A percentile compares a stretch with the other conserved stretches of the same genome.
Conservation (phyloP, 176 grass and related monocot species). For the Secale cereale region DNA sequence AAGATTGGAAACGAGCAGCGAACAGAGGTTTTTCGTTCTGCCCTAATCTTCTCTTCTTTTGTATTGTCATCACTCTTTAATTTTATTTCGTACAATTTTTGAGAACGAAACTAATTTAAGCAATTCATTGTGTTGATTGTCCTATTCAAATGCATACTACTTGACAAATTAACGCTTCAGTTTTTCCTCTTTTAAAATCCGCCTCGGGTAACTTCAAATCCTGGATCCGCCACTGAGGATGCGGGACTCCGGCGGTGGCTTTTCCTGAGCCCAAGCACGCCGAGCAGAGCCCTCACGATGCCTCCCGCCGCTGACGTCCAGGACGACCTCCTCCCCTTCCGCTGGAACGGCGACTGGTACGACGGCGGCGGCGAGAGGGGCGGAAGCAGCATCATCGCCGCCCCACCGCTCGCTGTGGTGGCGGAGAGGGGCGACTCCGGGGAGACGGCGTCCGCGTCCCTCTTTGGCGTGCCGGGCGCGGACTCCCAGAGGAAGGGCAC, state of each 20-base stretch:
- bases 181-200: too few species aligned
- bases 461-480: slow-evolving; percentile 42
- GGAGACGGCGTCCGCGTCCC: neutral
- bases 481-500: slow-evolving; percentile 53
- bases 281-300: slow-evolving; percentile 22
- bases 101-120: too few species aligned
- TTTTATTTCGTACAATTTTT: too few species aligned
- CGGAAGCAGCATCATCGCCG: neutral
- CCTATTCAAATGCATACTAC: too few species aligned
- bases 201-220: too few species aligned
- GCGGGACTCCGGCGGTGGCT: neutral
- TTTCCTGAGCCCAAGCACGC: slow-evolving; percentile 24
- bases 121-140: too few species aligned
- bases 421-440: neutral
- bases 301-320: neutral
- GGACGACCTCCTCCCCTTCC: slow-evolving; percentile 8
- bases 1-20: too few species aligned
- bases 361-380: slow-evolving; percentile 37
- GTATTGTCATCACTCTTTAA: too few species aligned
- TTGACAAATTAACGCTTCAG: too few species aligned
- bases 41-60: too few species aligned
- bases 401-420: neutral
- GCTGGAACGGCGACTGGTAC: slow-evolving; percentile 7
- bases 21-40: too few species aligned
- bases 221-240: too few species aligned